Conservation (phyloP, 306 rosid genomes). For the Cucurbita pepo region DNA sequence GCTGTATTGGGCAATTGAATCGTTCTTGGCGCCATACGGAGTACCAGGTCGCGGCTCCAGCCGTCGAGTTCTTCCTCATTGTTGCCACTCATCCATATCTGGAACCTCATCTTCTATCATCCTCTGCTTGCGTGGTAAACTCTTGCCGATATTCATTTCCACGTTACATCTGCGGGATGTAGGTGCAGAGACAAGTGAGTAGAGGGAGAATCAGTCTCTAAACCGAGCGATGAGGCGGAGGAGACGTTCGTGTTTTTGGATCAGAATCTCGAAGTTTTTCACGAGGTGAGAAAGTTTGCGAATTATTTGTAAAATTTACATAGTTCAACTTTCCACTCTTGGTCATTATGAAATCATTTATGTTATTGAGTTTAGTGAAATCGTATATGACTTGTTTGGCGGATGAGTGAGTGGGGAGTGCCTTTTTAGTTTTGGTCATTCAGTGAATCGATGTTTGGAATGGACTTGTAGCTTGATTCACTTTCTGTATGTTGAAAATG, state of each 20-base stretch:
- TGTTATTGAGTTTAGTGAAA: neutral
- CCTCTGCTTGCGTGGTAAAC: neutral
- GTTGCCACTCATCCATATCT: neutral
- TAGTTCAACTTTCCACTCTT: neutral
- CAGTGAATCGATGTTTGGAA: neutral
- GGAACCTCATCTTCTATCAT: neutral
- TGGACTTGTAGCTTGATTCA: neutral
- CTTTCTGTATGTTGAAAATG: neutral
- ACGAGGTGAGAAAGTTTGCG: neutral
- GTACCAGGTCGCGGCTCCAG: neutral
- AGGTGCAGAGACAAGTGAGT: conserved; percentile 49
- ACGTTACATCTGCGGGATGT: conserved; percentile 9
- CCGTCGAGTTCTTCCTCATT: neutral
- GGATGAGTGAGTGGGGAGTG: neutral
- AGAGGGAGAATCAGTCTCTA: conserved; percentile 25
- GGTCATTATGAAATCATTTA: neutral
- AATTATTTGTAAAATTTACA: neutral
- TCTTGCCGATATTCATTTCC: neutral
- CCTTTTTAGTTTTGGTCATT: neutral
- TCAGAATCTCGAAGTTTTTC: neutral
- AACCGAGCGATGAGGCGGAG: conserved; percentile 58
- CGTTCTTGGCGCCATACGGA: neutral
- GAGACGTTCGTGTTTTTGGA: conserved; percentile 8
- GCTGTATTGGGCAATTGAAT: neutral
- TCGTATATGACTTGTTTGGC: neutral